phyloP scores from a whole-genome alignment of 1,139 yeast genomes.

The Debaryomycetaceae sp. region DNA sequence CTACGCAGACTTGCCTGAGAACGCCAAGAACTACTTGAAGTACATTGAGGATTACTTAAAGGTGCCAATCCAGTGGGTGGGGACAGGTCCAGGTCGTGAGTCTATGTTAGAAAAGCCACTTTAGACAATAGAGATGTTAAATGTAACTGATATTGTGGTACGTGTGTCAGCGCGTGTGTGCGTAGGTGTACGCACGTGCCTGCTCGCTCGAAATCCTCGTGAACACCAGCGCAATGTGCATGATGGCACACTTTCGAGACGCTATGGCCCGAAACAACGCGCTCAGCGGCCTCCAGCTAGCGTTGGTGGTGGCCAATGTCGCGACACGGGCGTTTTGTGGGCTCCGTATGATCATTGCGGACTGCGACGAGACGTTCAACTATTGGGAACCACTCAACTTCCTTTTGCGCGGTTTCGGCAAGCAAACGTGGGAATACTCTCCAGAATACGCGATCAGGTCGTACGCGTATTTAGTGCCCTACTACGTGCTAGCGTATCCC shows the following conservation, averaged over 20 bases:
- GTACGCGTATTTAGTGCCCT: conserved; percentile 69
- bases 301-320: conserved; percentile 21
- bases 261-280: conserved; percentile 2
- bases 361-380: conserved; percentile 83
- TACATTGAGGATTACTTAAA: conserved; percentile 80
- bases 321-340: conserved; percentile 44
- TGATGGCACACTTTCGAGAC: not conserved
- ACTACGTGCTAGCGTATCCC: conserved; percentile 37
- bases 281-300: conserved; percentile 2
- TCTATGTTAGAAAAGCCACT: conserved; percentile 57
- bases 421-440: conserved; percentile 95
- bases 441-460: conserved; percentile 87
- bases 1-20: conserved; percentile 78
- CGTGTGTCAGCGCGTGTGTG: conserved; percentile 1
- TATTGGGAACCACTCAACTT: conserved; percentile 93
- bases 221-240: not conserved
- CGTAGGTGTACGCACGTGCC: not conserved
- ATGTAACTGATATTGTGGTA: not conserved
- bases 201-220: not conserved
- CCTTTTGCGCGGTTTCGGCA: conserved; percentile 76
- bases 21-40: conserved; percentile 78
- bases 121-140: conserved; percentile 1
- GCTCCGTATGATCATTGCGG: conserved; percentile 64
- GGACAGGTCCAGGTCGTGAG: conserved; percentile 97
- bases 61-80: conserved; percentile 94